These are phyloP conservation scores for Fusarium agapanthi DNA, from an alignment of 2,329 filamentous ascomycete species.

Conservation along the genomic window DNA sequence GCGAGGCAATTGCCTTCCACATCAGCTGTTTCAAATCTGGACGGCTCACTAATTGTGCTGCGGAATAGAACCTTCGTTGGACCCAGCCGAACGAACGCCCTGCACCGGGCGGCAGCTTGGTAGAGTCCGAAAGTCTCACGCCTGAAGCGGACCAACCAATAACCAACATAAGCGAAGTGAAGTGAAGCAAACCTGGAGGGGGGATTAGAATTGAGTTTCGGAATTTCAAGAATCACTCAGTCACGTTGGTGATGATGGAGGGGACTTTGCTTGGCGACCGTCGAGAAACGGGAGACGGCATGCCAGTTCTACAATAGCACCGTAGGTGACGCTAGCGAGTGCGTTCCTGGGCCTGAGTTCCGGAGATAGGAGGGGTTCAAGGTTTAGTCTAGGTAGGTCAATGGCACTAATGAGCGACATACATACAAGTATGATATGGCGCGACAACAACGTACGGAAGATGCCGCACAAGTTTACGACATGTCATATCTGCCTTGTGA, in stretches of 20 bases:
- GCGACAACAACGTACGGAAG: not conserved
- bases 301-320: not conserved
- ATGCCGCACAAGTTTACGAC: not conserved
- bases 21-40: not conserved
- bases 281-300: not conserved
- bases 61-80: not conserved
- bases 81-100: not conserved
- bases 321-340: not conserved
- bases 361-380: conserved; percentile 1
- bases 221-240: not conserved
- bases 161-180: not conserved
- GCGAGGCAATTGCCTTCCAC: conserved; percentile 5
- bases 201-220: not conserved
- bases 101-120: not conserved
- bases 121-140: not conserved
- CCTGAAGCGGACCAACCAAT: not conserved
- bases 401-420: not conserved
- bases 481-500: not conserved
- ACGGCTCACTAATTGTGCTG: not conserved
- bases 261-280: not conserved
- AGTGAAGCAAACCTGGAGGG: not conserved
- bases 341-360: not conserved
- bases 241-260: not conserved
- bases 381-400: not conserved
- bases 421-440: not conserved